Evolutionary conservation across 371 early-diverging fungal species (phyloP), one percentile per base, ranked within the genome.

Genomic region (Circinella minor): DNA sequence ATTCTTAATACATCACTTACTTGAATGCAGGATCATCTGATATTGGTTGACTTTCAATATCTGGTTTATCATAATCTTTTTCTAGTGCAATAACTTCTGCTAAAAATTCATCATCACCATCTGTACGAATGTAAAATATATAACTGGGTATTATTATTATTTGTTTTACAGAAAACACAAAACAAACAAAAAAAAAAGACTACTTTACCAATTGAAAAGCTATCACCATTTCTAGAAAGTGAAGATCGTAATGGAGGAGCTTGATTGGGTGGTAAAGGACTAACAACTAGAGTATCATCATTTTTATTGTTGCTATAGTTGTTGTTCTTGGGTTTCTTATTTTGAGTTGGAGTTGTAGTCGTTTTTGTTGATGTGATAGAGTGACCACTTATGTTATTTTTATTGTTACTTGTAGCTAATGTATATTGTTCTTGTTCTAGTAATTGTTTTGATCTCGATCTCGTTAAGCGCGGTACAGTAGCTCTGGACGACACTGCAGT

Each of bases 201-300:
- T 15, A 6, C 2, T 39, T 46, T 61, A 65, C 65, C 65, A 14
- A 46, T 65, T 4, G 54, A 36, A 36, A 65, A 65, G 3, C 65
- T 65, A 4, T 54, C 51, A 4, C 51, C 65, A n/a, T 65, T 49
- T n/a, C 54, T 48, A 8, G 51, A 47, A 37, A 65, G 51, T 3
- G 48, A n/a, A 11, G n/a, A 17, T 14, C 43, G n/a, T 27, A 43
- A 34, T 13, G 6, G 62, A 38, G 62, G 62, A 17, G 36, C 49
- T 18, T 65, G 37, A 27, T 65, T 65, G 36, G 65, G 65, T 20
- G 65, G 65, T 37, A 36, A 17, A 5, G 49, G 34, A 36, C 65
- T 65, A 14, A 65, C 65, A 36, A 54, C 36, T 3, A 36, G 54
- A 20, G 15, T 18, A 4, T 65, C 65, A 15, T 51, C 36, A 9